Conservation (phyloP, 495 filamentous ascomycete genomes). For the Lasiosphaeria hispida region DNA sequence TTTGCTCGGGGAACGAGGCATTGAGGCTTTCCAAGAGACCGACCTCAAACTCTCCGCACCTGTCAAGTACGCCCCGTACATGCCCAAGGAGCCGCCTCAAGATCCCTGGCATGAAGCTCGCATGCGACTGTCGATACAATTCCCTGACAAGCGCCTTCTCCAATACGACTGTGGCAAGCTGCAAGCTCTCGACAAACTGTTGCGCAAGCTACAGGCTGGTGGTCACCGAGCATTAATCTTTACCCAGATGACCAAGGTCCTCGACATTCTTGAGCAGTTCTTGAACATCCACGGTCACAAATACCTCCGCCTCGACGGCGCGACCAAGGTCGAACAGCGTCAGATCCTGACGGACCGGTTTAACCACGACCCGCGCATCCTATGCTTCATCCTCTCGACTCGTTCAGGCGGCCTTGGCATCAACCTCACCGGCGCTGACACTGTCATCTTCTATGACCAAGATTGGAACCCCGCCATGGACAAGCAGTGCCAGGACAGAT, state of each 20-base stretch:
- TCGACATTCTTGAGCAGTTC: slow-evolving; percentile 96
- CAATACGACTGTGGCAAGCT: slow-evolving; percentile 99
- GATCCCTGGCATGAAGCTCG: slow-evolving; percentile 95
- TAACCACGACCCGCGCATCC: slow-evolving; percentile 89
- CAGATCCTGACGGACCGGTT: slow-evolving; percentile 96
- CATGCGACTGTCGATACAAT: slow-evolving; percentile 90
- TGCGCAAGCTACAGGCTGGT: slow-evolving; percentile 82
- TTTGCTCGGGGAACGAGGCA: slow-evolving; percentile 57
- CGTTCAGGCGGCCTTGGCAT: slow-evolving; percentile 94
- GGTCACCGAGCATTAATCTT: slow-evolving; percentile 96
- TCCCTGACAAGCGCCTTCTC: slow-evolving; percentile 90
- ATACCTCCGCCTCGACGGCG: slow-evolving; percentile 85
- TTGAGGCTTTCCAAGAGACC: slow-evolving; percentile 57
- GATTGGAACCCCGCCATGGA: slow-evolving; percentile 99
- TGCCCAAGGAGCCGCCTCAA: slow-evolving; percentile 48
- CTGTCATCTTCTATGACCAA: slow-evolving; percentile 98
- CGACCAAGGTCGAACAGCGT: slow-evolving; percentile 91
- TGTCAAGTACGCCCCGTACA: slow-evolving; percentile 44
- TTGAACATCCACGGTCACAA: slow-evolving; percentile 97
- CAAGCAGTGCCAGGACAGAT: slow-evolving; percentile 97
- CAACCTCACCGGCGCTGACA: slow-evolving; percentile 95
- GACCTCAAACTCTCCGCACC: slow-evolving; percentile 46
- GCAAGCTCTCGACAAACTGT: slow-evolving; percentile 81
- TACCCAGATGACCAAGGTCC: slow-evolving; percentile 98
- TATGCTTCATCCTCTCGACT: slow-evolving; percentile 92